Evolutionary conservation across 1,139 yeast species (phyloP), one percentile per base, ranked within the genome.

Genomic region (Diutina mesorugosa): DNA sequence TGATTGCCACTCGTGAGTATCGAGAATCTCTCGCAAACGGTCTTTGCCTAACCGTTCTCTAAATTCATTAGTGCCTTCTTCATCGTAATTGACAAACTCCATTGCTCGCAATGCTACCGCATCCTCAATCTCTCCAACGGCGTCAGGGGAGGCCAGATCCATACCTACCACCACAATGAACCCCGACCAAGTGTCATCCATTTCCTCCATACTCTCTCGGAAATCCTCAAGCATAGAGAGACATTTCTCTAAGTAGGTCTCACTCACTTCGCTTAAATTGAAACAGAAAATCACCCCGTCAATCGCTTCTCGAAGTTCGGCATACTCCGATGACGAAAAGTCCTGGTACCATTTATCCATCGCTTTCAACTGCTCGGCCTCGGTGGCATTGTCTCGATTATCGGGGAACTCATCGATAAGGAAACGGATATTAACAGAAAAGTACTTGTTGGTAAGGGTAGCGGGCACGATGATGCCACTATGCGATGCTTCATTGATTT

Each of bases 391-490:
- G 18, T 52, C 69, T 57, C 55, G 50, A 10, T 58, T 51, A 18
- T 69, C 71, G 0, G 76, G 74, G 57, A 62, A 74, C 60, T 76
- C 80, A 57, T 76, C 80, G 1, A 76, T 64, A 55, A 76, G 61
- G 14, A 76, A 58, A 55, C 67, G 73, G 51, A 74, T 60, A 18
- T 68, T 61, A 55, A 67, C 60, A 0, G 61, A 28, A 58, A 68
- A 74, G 64, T 76, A 76, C 56, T 72, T 72, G 6, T 77, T 74
- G 35, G 59, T 55, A 7, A 75, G 55, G 5, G 61, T 57, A 6
- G 69, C 64, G 55, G 67, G 67, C 41, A 71, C 60, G 9, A 72
- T 58, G 21, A 60, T 57, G 4, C 79, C 79, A 60, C 76, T 67
- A 59, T 76, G 79, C 1, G 72, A 60, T 0, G 62, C 60, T 2